Conservation (phyloP, 2,329 filamentous ascomycete species). For the Fusarium ambrosium region DNA sequence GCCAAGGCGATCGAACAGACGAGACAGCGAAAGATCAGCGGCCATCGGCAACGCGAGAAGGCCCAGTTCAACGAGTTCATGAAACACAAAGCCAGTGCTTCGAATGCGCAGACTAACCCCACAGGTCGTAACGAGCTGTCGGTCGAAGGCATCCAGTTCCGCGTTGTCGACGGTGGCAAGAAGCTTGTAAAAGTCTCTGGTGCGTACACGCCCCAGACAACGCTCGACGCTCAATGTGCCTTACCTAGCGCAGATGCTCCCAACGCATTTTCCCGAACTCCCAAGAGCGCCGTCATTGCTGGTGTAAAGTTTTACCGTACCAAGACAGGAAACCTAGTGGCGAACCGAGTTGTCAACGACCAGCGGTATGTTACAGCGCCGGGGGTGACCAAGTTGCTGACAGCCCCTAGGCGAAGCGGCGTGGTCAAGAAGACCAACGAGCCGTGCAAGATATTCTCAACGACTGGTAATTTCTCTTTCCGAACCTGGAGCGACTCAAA, state of each 20-base stretch:
- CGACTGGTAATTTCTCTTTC: slow-evolving; percentile 74
- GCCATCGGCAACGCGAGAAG: slow-evolving; percentile 70
- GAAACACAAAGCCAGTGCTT: slow-evolving; percentile 44
- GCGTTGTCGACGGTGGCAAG: slow-evolving; percentile 81
- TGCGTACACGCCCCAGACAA: slow-evolving; percentile 53
- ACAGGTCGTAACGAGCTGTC: slow-evolving; percentile 70
- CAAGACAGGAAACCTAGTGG: slow-evolving; percentile 88
- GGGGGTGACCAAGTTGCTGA: slow-evolving; percentile 54
- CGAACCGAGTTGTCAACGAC: slow-evolving; percentile 79
- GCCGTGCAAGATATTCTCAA: slow-evolving; percentile 79
- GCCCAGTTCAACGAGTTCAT: slow-evolving; percentile 62
- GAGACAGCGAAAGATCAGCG: slow-evolving; percentile 67
- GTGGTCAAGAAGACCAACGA: slow-evolving; percentile 77
- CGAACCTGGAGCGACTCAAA: slow-evolving; percentile 41
- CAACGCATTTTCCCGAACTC: slow-evolving; percentile 75
- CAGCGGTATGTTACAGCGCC: slow-evolving; percentile 73
- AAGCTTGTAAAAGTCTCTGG: slow-evolving; percentile 82
- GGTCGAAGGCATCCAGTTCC: slow-evolving; percentile 80
- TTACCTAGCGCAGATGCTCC: slow-evolving; percentile 64
- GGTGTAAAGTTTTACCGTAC: slow-evolving; percentile 88
- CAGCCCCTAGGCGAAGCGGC: slow-evolving; percentile 61
- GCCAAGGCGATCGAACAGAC: slow-evolving; percentile 80
- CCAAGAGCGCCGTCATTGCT: slow-evolving; percentile 78
- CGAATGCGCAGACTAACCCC: slow-evolving; percentile 39
- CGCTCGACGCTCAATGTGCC: slow-evolving; percentile 20